These are phyloP conservation scores for Puccinia hordei DNA, from an alignment of 1,284 basidiomycete genomes.

Conservation along the genomic window DNA sequence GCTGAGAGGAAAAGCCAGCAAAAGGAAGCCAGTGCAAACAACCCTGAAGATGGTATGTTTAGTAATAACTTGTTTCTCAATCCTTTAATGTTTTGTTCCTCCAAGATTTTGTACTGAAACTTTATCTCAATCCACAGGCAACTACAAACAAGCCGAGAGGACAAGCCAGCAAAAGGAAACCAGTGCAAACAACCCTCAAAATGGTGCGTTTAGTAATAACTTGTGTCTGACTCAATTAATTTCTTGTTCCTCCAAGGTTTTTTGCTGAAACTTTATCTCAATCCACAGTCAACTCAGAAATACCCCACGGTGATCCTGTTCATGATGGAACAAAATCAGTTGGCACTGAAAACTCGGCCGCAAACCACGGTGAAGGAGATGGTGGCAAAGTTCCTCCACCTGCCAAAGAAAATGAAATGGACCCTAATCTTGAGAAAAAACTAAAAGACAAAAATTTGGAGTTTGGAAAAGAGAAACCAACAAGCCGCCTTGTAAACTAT, in stretches of 20 bases:
- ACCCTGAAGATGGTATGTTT: too few species aligned
- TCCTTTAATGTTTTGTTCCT: too few species aligned
- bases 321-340: not conserved
- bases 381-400: not conserved
- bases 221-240: not conserved
- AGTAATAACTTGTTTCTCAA: too few species aligned
- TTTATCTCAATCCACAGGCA: too few species aligned
- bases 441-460: not conserved
- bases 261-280: not conserved
- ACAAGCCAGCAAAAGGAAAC: not conserved
- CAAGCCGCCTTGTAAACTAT: too few species aligned
- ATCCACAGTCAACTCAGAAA: not conserved
- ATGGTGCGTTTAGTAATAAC: not conserved
- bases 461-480: not conserved
- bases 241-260: not conserved
- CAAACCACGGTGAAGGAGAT: not conserved
- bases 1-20: too few species aligned
- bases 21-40: too few species aligned
- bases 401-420: not conserved
- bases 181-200: not conserved
- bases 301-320: not conserved
- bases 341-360: not conserved
- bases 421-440: not conserved
- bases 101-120: too few species aligned
- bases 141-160: too few species aligned